Conservation (phyloP, 2,329 filamentous ascomycete genomes). For the Talaromyces islandicus region DNA sequence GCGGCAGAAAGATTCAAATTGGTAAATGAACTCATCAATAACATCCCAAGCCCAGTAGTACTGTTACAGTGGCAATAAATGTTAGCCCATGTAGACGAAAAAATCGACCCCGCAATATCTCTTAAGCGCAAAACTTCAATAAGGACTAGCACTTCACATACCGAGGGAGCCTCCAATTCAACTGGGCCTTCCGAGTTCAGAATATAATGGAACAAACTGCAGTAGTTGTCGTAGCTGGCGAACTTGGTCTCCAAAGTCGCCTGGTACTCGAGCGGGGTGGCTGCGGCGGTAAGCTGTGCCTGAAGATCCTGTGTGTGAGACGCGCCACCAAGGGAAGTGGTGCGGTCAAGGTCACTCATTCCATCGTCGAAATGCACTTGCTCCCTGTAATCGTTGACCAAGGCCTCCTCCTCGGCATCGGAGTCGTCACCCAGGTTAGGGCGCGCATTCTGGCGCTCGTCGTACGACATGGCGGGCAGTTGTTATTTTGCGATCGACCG, state of each 20-base stretch:
- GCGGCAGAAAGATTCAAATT: conserved; percentile 98
- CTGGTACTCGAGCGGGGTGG: conserved; percentile 92
- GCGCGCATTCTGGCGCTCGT: conserved; percentile 37
- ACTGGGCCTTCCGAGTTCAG: conserved; percentile 99
- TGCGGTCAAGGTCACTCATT: conserved; percentile 73
- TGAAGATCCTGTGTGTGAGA: conserved; percentile 87
- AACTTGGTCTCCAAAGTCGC: conserved; percentile 96
- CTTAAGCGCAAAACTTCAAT: not conserved
- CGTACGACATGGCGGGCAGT: conserved; percentile 38
- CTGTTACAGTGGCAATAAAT: conserved; percentile 41
- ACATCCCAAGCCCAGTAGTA: conserved; percentile 99
- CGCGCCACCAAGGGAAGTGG: conserved; percentile 61
- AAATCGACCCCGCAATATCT: conserved; percentile 1
- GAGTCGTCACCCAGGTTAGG: conserved; percentile 65
- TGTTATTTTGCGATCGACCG: not conserved
- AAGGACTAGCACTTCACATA: conserved; percentile 46
- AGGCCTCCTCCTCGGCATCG: conserved; percentile 91
- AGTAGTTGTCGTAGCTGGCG: conserved; percentile 98
- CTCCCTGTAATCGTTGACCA: conserved; percentile 93
- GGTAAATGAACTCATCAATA: conserved; percentile 99
- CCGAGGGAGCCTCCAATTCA: conserved; percentile 91
- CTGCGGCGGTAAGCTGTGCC: conserved; percentile 81
- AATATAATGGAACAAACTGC: conserved; percentile 98
- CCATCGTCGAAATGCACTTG: conserved; percentile 91
- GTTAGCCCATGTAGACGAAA: conserved; percentile 1